Conservation (phyloP, 768 basidiomycete species). For the Pleurotus ostreatus region DNA sequence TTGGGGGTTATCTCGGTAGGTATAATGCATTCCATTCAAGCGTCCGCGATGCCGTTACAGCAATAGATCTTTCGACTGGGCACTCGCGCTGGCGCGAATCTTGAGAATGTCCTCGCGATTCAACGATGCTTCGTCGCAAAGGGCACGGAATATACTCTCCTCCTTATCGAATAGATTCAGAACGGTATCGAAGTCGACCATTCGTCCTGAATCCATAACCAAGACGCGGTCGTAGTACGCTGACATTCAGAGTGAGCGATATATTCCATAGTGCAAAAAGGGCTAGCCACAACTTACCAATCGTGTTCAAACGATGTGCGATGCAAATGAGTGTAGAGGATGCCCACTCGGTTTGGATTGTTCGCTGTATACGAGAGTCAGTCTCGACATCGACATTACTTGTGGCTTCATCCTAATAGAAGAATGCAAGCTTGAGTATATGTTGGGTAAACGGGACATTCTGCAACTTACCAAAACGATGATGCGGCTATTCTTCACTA, state of each 20-base stretch:
- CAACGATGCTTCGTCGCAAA: slow-evolving; percentile 63
- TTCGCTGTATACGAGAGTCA: slow-evolving; percentile 55
- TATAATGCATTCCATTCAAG: no score
- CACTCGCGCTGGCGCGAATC: slow-evolving; percentile 22
- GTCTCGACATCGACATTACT: slow-evolving; percentile 51
- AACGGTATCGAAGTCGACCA: slow-evolving; percentile 74
- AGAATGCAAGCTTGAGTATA: background rate
- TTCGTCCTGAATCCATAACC: slow-evolving; percentile 65
- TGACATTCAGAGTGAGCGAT: slow-evolving; percentile 13
- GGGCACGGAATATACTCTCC: slow-evolving; percentile 61
- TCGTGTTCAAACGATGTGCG: slow-evolving; percentile 57
- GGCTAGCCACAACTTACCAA: slow-evolving; percentile 30
- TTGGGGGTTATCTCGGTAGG: no score
- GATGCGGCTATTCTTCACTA: slow-evolving; percentile 59
- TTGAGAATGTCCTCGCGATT: slow-evolving; percentile 49
- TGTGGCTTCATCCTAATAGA: background rate
- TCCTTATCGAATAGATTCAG: slow-evolving; percentile 55
- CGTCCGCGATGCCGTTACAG: no score
- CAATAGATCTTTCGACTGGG: no score
- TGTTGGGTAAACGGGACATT: background rate
- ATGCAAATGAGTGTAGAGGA: slow-evolving; percentile 51
- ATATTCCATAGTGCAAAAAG: background rate
- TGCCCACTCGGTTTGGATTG: slow-evolving; percentile 59
- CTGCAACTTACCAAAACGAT: slow-evolving; percentile 42
- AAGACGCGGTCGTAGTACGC: slow-evolving; percentile 66